Conservation (phyloP, 768 basidiomycete genomes). For the Leccinum sublutescens region DNA sequence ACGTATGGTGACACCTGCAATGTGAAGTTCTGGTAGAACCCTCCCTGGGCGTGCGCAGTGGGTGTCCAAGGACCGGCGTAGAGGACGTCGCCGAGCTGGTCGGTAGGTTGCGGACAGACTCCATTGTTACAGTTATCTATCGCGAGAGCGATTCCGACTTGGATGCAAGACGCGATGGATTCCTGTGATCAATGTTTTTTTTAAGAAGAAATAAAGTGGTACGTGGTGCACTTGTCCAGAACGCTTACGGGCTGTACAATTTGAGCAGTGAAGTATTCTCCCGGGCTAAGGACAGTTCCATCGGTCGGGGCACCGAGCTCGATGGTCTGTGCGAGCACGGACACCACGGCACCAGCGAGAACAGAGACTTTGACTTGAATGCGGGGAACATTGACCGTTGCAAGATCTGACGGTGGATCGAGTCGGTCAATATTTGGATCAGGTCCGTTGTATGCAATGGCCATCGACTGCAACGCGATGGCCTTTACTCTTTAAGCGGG, state of each 20-base stretch:
- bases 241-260: slow-evolving; percentile 23
- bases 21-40: slow-evolving; percentile 30
- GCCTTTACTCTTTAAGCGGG: not conserved
- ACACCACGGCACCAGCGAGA: slow-evolving; percentile 4
- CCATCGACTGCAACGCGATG: not conserved
- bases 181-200: slow-evolving; percentile 4
- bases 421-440: not conserved
- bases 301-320: slow-evolving; percentile 22
- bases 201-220: not conserved
- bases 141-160: slow-evolving; percentile 32
- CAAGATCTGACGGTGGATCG: not conserved
- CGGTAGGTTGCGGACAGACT: slow-evolving; percentile 21
- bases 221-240: not conserved
- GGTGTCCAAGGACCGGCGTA: slow-evolving; percentile 27
- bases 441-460: not conserved
- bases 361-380: not conserved
- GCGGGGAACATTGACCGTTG: not conserved
- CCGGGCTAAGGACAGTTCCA: slow-evolving; percentile 17
- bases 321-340: slow-evolving; percentile 29
- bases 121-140: slow-evolving; percentile 20
- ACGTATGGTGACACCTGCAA: slow-evolving; percentile 11
- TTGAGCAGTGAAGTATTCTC: slow-evolving; percentile 19
- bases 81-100: slow-evolving; percentile 23
- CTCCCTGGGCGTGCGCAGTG: slow-evolving; percentile 14
- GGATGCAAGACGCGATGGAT: slow-evolving; percentile 19